Percentiles rank a stretch among this genome's conserved stretches.
phyloP scores from a whole-genome alignment of 257 asterid genomes.

The Eucommia ulmoides region DNA sequence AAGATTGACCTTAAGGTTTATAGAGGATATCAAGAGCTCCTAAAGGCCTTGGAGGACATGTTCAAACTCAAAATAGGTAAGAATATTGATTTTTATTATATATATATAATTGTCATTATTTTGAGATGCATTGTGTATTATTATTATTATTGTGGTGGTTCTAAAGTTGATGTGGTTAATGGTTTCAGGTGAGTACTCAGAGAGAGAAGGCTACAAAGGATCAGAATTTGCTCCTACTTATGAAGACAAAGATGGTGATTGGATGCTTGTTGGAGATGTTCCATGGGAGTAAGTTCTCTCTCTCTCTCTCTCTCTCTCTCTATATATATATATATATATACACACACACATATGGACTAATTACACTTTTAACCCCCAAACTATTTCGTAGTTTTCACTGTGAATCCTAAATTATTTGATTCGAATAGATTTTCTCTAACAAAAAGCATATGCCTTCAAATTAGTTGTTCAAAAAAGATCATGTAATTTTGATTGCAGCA shows the following conservation, averaged over 20 bases:
- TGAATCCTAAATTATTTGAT: too few relatives aligned
- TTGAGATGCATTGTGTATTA: background rate
- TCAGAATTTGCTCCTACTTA: constrained; percentile 54
- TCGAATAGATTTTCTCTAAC: too few relatives aligned
- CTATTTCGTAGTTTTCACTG: too few relatives aligned
- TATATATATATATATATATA: constrained; percentile 1
- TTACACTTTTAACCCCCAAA: too few relatives aligned
- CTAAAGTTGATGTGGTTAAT: background rate
- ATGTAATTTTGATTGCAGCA: too few relatives aligned
- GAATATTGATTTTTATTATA: background rate
- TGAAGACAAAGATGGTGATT: constrained; percentile 70
- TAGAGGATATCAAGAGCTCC: constrained; percentile 29
- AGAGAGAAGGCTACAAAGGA: constrained; percentile 52
- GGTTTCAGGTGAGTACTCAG: constrained; percentile 30
- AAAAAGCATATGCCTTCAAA: too few relatives aligned
- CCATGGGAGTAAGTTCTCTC: constrained; percentile 48
- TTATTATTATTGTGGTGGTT: too few relatives aligned
- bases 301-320: background rate
- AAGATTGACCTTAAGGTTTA: constrained; percentile 54
- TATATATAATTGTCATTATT: background rate
- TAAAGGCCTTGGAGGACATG: constrained; percentile 48
- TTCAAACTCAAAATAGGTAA: constrained; percentile 47
- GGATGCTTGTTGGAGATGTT: constrained; percentile 68
- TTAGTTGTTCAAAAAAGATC: too few relatives aligned
- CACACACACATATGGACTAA: background rate